Base-by-base conservation (phyloP, 2,329 filamentous ascomycete genomes). In the Monosporascus sp. region DNA sequence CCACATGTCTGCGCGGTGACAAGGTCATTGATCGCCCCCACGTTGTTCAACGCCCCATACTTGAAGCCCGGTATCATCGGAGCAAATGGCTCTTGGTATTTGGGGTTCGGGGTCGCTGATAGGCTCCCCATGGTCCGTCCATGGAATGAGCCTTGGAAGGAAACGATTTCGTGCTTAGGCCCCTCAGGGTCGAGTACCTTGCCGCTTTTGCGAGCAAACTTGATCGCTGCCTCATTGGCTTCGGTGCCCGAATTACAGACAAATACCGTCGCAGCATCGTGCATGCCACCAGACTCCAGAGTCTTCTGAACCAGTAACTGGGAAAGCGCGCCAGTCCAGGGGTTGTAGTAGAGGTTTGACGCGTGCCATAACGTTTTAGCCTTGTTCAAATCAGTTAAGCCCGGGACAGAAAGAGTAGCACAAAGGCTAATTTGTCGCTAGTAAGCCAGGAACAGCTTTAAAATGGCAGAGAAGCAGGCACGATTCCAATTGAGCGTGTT, bases 281-380 rank as follows among this genome's bases (percentile, higher is more conserved):
- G 84, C 88, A 97, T 96, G 60, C 80, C 88, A 41, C 91, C 91
- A 0, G 88, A 86, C 63, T 87, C 84, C 51, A 81, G 72, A 0
- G 94, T 99, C 71, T 87, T 86, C 63, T 93, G 82, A 37, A 99
- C 83, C 24, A 99, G 80, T 24, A 91, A 78, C 70, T 94, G 86
- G 58, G 91, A 96, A 50, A 99, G 84, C 2, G 87, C 85, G 35
- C 93, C 93, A 1, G 90, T 97, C 89, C 94, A 97, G 2, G 88
- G 87, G 73, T 97, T 99, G 74, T 97, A 89, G 80, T 97, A 99
- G 20, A 99, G 82, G 71, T 99, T 99, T 11, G 91, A 97, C 47
- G 89, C 88, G 72, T 99, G 94, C 53, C 97, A 81, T 49, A 99
- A 82, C 7, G 86, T 91, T 65, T 87, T 78, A 31, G 86, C 79